These are phyloP conservation scores for Russula abietina DNA, from an alignment of 768 basidiomycete genomes.

Conservation along the genomic window DNA sequence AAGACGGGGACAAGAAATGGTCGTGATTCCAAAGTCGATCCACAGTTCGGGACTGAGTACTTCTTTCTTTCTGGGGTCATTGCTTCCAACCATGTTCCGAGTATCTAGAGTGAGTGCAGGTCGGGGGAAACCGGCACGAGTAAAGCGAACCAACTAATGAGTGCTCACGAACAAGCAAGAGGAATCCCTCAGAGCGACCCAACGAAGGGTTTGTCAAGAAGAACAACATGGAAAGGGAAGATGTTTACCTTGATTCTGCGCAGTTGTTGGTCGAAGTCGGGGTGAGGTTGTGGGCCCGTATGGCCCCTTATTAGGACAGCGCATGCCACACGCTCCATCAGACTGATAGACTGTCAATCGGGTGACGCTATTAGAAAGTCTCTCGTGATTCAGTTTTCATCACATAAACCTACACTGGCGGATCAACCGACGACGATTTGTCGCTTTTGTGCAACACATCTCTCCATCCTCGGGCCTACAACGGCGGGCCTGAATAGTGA, in stretches of 20 bases:
- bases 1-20: not conserved
- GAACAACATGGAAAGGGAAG: not conserved
- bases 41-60: not conserved
- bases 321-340: slow-evolving; percentile 4
- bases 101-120: not conserved
- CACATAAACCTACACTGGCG: not conserved
- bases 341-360: no score
- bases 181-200: not conserved
- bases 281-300: slow-evolving; percentile 3
- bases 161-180: not conserved
- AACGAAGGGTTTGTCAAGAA: not conserved
- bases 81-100: not conserved
- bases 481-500: not conserved
- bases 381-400: not conserved
- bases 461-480: not conserved
- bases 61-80: not conserved
- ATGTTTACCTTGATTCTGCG: slow-evolving; percentile 4
- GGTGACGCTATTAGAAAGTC: no score
- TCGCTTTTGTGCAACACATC: not conserved
- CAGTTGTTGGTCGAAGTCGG: not conserved
- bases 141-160: not conserved
- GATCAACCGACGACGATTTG: not conserved
- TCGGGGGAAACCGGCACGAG: not conserved
- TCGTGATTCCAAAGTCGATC: not conserved
- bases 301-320: not conserved